Evolutionary conservation across 1,284 basidiomycete species (phyloP).

Genomic region (Moniliophthora roreri): DNA sequence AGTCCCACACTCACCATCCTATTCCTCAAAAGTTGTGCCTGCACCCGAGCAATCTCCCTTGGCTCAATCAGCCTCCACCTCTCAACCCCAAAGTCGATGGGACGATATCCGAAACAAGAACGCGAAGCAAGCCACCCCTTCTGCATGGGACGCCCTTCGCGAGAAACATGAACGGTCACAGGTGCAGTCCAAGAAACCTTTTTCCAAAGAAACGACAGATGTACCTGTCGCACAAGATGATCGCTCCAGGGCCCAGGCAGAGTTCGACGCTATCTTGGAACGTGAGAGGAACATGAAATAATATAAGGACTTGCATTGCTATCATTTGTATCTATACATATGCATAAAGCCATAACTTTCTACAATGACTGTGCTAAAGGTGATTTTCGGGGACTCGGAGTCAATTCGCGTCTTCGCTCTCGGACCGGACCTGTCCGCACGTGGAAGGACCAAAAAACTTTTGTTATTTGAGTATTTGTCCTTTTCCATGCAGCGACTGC

Average conservation of each 20-base stretch:
- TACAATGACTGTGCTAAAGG: too few species aligned
- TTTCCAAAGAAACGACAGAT: conserved; percentile 9
- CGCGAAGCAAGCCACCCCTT: conserved; percentile 40
- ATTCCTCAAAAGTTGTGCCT: conserved; percentile 11
- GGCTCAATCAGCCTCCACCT: too few species aligned
- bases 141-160: conserved; percentile 67
- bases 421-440: too few species aligned
- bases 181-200: conserved; percentile 15
- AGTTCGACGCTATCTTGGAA: conserved; percentile 60
- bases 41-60: conserved; percentile 19
- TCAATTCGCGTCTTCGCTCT: too few species aligned
- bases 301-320: not conserved
- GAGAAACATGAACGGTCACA: conserved; percentile 51
- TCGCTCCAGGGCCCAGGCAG: conserved; percentile 47
- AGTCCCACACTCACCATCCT: too few species aligned
- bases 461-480: not conserved
- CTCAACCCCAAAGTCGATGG: conserved; percentile 45
- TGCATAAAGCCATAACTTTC: too few species aligned
- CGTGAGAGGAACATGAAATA: conserved; percentile 44
- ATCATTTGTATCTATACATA: too few species aligned
- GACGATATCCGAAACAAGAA: conserved; percentile 64
- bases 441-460: too few species aligned
- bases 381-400: too few species aligned
- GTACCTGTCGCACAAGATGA: conserved; percentile 27
- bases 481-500: conserved; percentile 33